Evolutionary conservation across 2,329 filamentous ascomycete species (phyloP).

Genomic region (Periconia digitata): DNA sequence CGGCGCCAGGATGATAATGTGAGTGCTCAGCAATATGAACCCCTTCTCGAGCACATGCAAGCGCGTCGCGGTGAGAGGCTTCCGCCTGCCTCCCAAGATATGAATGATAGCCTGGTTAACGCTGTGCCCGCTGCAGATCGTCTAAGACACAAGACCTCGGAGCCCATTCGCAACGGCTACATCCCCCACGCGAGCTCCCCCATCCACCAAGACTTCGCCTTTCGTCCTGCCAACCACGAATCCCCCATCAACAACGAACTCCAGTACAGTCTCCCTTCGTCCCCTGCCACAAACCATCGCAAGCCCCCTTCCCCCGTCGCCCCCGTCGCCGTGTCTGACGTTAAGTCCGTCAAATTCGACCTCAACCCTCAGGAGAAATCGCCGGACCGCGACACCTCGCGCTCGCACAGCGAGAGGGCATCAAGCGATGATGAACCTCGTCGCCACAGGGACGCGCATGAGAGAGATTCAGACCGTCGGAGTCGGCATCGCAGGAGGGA

Average conservation of each 20-base stretch:
- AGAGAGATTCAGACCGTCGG: slow-evolving; percentile 1
- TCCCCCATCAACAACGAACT: not conserved
- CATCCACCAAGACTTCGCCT: not conserved
- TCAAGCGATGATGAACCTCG: slow-evolving; percentile 7
- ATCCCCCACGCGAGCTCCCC: not conserved
- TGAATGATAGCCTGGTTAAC: slow-evolving; percentile 15
- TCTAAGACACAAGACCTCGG: slow-evolving; percentile 15
- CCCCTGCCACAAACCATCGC: slow-evolving; percentile 23
- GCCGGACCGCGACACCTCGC: slow-evolving; percentile 18
- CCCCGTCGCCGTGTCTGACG: slow-evolving; percentile 14
- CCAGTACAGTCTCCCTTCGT: too few relatives aligned
- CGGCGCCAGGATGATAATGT: slow-evolving; percentile 50
- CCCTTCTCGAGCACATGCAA: slow-evolving; percentile 33
- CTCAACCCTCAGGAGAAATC: slow-evolving; percentile 27
- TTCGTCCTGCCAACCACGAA: not conserved
- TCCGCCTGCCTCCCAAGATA: slow-evolving; percentile 23
- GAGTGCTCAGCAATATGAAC: slow-evolving; percentile 44
- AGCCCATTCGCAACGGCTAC: not conserved
- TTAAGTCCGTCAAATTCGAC: slow-evolving; percentile 45
- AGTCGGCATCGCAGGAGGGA: not conserved
- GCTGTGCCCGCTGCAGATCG: slow-evolving; percentile 20
- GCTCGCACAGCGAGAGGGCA: slow-evolving; percentile 10
- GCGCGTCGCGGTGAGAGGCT: slow-evolving; percentile 39
- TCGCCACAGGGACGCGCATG: slow-evolving; percentile 1
- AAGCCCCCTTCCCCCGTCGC: slow-evolving; percentile 13